Evolutionary conservation across 1,284 basidiomycete species (phyloP), one percentile per base, ranked within the genome.

Genomic region (Lentinus polychrous): DNA sequence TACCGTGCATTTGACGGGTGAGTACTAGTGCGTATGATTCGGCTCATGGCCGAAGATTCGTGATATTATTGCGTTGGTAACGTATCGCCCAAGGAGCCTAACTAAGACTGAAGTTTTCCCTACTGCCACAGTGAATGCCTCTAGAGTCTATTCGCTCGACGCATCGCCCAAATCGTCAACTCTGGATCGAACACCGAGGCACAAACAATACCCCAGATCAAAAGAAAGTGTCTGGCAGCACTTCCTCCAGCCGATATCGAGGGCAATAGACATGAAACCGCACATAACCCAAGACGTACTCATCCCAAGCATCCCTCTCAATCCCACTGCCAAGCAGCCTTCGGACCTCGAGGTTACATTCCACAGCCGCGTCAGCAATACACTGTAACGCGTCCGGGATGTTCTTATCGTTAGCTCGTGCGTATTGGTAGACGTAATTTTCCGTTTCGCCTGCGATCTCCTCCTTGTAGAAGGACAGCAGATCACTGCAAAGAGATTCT

Each of bases 381-480:
- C 22, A 15, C 8, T 40, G 17, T 3, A 40, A 17, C 12, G 39
- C n/a, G 6, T 40, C 39, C 18, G n/a, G 17, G 7, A 40, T 17
- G 20, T 8, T 40, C 18, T 40, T 40, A 6, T 23, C 18, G 20
- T 40, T 6, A 7, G 22, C 39, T 17, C 39, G 39, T 24, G 35
- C 36, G 36, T 46, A 39, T 20, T 46, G 45, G 18, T 35, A 7
- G 20, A 46, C 36, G 18, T 46, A 46, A 22, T 46, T 46, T 2
- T 37, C n/a, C 3, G 34, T 37, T 20, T 46, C 45, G 10, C 23
- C 34, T 2, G 5, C 35, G n/a, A 24, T 6, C 20, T n/a, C 11
- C 22, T 46, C 45, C 36, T 46, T 46, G 15, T 46, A 46, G 36
- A 46, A 46, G 15, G 45, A 46, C 11, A 38, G n/a, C 10, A 46